Conservation (phyloP, 257 asterid genomes). For the Handroanthus guayacan region DNA sequence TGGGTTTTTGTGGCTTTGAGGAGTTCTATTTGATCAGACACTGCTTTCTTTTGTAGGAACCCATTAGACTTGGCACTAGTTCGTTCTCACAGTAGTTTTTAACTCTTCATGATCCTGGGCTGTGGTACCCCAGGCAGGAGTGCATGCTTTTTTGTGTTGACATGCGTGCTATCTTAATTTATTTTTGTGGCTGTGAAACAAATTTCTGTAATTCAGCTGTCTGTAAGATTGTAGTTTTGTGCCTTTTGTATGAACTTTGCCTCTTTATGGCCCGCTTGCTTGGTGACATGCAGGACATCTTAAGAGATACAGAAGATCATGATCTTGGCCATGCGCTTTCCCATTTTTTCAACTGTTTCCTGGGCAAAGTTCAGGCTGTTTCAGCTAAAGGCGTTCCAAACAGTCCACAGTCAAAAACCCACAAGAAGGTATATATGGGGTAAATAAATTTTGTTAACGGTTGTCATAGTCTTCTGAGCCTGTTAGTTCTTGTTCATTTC, state of each 20-base stretch:
- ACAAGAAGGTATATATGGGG: constrained; percentile 60
- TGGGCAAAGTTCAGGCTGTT: constrained; percentile 59
- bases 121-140: constrained; percentile 3
- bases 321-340: constrained; percentile 74
- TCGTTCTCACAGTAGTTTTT: too few species aligned
- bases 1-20: not conserved
- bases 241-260: constrained; percentile 19
- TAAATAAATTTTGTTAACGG: constrained; percentile 3
- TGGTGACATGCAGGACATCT: constrained; percentile 63
- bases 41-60: not conserved
- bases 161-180: constrained; percentile 11
- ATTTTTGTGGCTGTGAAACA: constrained; percentile 3
- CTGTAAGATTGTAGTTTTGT: constrained; percentile 16
- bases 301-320: constrained; percentile 87
- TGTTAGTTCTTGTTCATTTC: not conserved
- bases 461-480: not conserved
- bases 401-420: constrained; percentile 54
- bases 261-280: constrained; percentile 9
- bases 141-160: not conserved
- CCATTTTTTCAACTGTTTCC: constrained; percentile 75
- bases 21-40: not conserved
- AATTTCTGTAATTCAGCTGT: not conserved
- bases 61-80: too few species aligned
- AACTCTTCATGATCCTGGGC: not conserved
- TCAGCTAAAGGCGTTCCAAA: constrained; percentile 51